Conservation (phyloP, 192 early-diverging fungal genomes). For the Funneliformis geosporum region DNA sequence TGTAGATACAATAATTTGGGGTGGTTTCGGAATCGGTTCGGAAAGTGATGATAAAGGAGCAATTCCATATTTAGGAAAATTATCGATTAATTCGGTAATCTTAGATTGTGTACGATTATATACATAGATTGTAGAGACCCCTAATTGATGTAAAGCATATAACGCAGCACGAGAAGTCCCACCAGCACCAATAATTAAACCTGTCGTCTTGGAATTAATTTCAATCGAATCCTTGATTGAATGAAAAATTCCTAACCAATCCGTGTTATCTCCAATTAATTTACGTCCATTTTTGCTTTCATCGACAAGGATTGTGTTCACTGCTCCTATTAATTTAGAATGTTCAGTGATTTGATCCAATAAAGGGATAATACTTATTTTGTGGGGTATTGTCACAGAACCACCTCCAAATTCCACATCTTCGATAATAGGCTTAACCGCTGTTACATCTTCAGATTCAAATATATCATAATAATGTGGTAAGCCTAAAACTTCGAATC, state of each 20-base stretch:
- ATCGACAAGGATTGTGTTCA: conserved; percentile 79
- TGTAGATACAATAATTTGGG: conserved; percentile 71
- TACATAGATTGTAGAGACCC: conserved; percentile 66
- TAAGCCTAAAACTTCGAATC: conserved; percentile 81
- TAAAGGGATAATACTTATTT: conserved; percentile 81
- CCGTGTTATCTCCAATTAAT: conserved; percentile 92
- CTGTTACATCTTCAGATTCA: conserved; percentile 66
- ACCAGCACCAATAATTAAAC: conserved; percentile 90
- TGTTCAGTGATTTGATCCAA: conserved; percentile 72
- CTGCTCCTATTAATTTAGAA: conserved; percentile 87
- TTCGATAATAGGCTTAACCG: conserved; percentile 53
- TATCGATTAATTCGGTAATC: conserved; percentile 63
- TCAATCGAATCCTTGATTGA: conserved; percentile 55
- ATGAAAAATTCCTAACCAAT: conserved; percentile 86
- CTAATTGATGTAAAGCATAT: conserved; percentile 76
- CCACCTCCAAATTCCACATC: conserved; percentile 83
- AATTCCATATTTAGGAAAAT: conserved; percentile 56
- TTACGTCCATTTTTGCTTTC: conserved; percentile 37
- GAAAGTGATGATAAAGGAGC: conserved; percentile 50
- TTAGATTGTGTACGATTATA: conserved; percentile 87
- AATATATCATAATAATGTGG: conserved; percentile 78
- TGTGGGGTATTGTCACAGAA: conserved; percentile 95
- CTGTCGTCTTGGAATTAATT: conserved; percentile 41
- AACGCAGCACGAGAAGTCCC: conserved; percentile 92
- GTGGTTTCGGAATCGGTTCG: conserved; percentile 26